These are phyloP conservation scores for Debaryomyces psychrophilus DNA, from an alignment of 1,139 yeast genomes.

Conservation along the genomic window DNA sequence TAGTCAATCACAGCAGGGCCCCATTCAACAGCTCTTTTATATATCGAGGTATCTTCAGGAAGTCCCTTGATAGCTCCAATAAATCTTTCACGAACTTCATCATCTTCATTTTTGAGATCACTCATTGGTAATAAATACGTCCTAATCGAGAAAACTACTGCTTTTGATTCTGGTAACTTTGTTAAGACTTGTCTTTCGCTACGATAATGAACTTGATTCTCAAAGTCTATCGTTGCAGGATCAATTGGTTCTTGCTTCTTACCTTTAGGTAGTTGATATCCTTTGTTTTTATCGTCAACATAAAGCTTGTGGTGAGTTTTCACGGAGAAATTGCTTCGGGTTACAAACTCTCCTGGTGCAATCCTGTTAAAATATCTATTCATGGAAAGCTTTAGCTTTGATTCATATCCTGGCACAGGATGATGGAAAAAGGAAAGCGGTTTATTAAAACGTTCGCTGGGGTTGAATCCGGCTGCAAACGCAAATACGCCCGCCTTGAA, in stretches of 20 bases:
- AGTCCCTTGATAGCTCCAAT: slow-evolving; percentile 60
- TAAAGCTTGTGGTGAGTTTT: slow-evolving; percentile 50
- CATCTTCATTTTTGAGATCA: slow-evolving; percentile 38
- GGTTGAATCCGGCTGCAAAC: slow-evolving; percentile 50
- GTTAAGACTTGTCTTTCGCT: slow-evolving; percentile 47
- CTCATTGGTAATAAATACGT: slow-evolving; percentile 45
- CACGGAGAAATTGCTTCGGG: slow-evolving; percentile 46
- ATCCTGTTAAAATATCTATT: slow-evolving; percentile 41
- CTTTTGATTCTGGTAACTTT: slow-evolving; percentile 42
- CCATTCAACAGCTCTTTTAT: slow-evolving; percentile 65
- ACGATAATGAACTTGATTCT: slow-evolving; percentile 40
- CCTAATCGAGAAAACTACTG: slow-evolving; percentile 44
- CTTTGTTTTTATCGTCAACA: slow-evolving; percentile 53
- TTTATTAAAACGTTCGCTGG: slow-evolving; percentile 33
- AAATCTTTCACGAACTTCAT: slow-evolving; percentile 47
- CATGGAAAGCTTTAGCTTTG: slow-evolving; percentile 40
- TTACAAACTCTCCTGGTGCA: slow-evolving; percentile 43
- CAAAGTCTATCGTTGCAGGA: slow-evolving; percentile 54
- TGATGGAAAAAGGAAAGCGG: slow-evolving; percentile 43
- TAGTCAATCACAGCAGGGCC: slow-evolving; percentile 62
- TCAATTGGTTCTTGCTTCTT: slow-evolving; percentile 36
- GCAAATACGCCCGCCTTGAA: slow-evolving; percentile 41
- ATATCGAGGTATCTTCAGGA: slow-evolving; percentile 60
- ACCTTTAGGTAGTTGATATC: slow-evolving; percentile 43
- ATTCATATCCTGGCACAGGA: slow-evolving; percentile 46